Base-by-base conservation (phyloP, 2,329 filamentous ascomycete genomes). In the Arthrinium puccinioides region DNA sequence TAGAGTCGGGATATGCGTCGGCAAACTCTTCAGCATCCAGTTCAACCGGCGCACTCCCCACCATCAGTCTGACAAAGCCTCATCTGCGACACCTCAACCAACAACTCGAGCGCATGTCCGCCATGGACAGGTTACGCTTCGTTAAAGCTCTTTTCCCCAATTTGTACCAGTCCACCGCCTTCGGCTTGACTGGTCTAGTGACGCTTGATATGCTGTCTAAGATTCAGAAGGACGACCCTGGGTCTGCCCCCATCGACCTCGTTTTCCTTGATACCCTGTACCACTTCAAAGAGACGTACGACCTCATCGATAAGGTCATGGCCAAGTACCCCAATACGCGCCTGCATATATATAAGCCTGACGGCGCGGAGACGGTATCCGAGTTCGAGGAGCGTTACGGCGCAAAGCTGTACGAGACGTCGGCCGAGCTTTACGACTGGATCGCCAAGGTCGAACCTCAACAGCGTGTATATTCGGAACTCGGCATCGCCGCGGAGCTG, bases 391-490 rank as follows among this genome's bases (percentile, higher is more conserved):
- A 74, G 44, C 82, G 79, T 53, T 87, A 96, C 57, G 92, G 92
- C 54, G 71, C 82, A 57, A 77, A 79, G 48, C 69, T 97, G 32
- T 98, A 89, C 81, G 84, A 95, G 59, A 76, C 70, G 21, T 83
- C 92, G 47, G 76, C 88, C 34, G 86, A 96, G 55, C 76, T 90
- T 54, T 98, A 98, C 65, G 92, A 98, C 72, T 97, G 87, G 74
- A 73, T 92, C 45, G 92, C 89, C 66, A 98, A 98, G 71, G 92
- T 98, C 33, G 92, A 98, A 70, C 92, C 92, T 13, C 87, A 89
- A 38, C 82, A 95, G 65, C 81, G 92, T 44, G 87, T 92, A 6
- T 97, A 96, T 64, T 71, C 81, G 14, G 84, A 94, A 46, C 76
- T 97, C 41, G 78, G 84, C 53, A 89, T 97, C 39, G 83, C 84